These are phyloP conservation scores for Mucor velutinosus DNA, from an alignment of 371 early-diverging fungal species.

Conservation along the genomic window DNA sequence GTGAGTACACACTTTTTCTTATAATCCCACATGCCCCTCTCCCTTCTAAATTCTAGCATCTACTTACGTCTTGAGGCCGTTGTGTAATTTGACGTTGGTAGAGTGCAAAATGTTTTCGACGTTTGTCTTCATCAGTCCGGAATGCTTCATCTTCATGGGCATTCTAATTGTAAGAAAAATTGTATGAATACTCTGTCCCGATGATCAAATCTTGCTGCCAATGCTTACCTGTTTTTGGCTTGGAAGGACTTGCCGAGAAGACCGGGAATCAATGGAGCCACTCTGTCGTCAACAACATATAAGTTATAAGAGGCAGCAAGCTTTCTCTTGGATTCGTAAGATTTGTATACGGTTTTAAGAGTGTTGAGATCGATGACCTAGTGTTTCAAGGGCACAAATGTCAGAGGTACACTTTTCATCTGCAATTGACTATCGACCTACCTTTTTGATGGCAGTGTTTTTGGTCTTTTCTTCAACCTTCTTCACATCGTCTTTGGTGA, in stretches of 20 bases:
- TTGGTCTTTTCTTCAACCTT: slow-evolving; percentile 11
- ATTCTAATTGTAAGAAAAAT: background rate
- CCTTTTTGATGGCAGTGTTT: slow-evolving; percentile 17
- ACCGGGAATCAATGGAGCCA: slow-evolving; percentile 73
- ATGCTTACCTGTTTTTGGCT: slow-evolving; percentile 71
- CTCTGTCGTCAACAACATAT: slow-evolving; percentile 84
- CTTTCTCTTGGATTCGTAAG: slow-evolving; percentile 78
- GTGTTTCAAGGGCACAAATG: background rate
- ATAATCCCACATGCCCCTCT: background rate
- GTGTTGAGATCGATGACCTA: slow-evolving; percentile 68
- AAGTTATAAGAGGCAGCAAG: slow-evolving; percentile 72
- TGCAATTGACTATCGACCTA: background rate
- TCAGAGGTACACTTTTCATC: background rate
- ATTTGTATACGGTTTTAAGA: slow-evolving; percentile 71
- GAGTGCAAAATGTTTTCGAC: slow-evolving; percentile 12
- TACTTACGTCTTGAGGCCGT: slow-evolving; percentile 21
- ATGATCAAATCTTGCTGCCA: background rate
- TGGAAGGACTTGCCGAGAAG: slow-evolving; percentile 82
- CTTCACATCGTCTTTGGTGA: slow-evolving; percentile 14
- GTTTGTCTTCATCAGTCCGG: slow-evolving; percentile 11
- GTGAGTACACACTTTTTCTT: background rate
- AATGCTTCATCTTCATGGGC: slow-evolving; percentile 11
- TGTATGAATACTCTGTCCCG: background rate
- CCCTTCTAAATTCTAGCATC: background rate
- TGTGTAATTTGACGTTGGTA: slow-evolving; percentile 17